Percentiles rank a stretch among this genome's conserved stretches.
Evolutionary conservation across 371 early-diverging fungal species (phyloP).

Genomic region (Synchytrium microbalum): DNA sequence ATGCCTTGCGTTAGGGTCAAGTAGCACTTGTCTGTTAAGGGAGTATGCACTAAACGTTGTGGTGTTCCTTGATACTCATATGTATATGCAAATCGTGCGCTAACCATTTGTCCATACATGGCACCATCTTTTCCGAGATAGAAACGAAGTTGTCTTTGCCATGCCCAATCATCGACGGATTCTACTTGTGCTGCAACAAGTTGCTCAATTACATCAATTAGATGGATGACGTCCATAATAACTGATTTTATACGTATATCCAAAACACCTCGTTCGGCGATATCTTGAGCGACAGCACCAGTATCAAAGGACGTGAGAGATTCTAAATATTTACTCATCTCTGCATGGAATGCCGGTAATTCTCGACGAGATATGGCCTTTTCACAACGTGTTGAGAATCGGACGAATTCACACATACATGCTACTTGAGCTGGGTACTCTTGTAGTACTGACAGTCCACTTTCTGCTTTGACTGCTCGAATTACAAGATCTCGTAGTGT

Average conservation of each 20-base stretch:
- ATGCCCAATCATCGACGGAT: conserved; percentile 31
- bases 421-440: conserved; percentile 41
- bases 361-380: conserved; percentile 21
- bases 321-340: conserved; percentile 31
- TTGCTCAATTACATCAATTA: conserved; percentile 37
- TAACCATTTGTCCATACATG: conserved; percentile 34
- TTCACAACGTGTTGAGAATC: conserved; percentile 39
- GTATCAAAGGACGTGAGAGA: conserved; percentile 33
- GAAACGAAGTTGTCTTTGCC: conserved; percentile 42
- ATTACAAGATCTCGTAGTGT: conserved; percentile 27
- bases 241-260: conserved; percentile 38
- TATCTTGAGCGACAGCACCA: conserved; percentile 23
- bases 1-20: conserved; percentile 47
- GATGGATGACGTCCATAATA: conserved; percentile 44
- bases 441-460: conserved; percentile 3
- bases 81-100: conserved; percentile 39
- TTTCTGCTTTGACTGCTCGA: background rate
- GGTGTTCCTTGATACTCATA: conserved; percentile 51
- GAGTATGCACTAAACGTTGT: conserved; percentile 47
- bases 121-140: conserved; percentile 26
- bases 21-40: conserved; percentile 48
- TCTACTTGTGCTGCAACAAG: conserved; percentile 21
- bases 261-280: conserved; percentile 21
- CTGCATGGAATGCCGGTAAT: conserved; percentile 13
- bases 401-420: conserved; percentile 32